These are phyloP conservation scores for Inonotus hispidus DNA, from an alignment of 1,284 basidiomycete genomes.

Conservation along the genomic window DNA sequence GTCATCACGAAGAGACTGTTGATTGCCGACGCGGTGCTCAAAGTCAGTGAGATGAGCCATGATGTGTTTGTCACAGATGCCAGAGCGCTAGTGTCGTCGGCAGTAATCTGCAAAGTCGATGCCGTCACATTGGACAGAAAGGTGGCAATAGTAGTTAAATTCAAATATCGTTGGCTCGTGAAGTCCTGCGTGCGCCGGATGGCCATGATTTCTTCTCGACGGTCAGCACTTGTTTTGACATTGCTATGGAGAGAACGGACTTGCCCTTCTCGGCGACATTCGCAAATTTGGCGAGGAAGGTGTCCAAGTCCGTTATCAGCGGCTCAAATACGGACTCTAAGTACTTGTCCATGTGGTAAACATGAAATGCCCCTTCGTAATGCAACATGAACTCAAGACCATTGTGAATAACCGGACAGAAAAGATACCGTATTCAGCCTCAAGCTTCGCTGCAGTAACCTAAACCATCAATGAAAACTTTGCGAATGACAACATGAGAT, in stretches of 20 bases:
- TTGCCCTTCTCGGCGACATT: constrained; percentile 2
- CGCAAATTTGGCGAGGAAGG: neutral
- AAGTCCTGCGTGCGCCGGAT: neutral
- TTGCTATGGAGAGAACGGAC: neutral
- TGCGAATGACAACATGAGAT: too few species aligned
- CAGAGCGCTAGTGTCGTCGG: neutral
- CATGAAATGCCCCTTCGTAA: neutral
- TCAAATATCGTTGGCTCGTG: neutral
- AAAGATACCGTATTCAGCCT: neutral
- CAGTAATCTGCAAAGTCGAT: constrained; percentile 10
- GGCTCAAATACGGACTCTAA: neutral
- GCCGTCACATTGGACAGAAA: constrained; percentile 11
- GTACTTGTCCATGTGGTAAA: neutral
- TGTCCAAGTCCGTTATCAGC: neutral
- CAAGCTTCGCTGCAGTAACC: neutral
- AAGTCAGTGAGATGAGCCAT: constrained; percentile 6
- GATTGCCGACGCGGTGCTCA: constrained; percentile 5
- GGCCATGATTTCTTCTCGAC: neutral
- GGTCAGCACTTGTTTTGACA: neutral
- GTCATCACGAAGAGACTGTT: constrained; percentile 10
- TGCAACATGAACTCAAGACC: neutral
- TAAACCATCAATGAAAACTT: neutral
- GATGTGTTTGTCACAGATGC: neutral
- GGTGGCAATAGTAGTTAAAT: constrained; percentile 11
- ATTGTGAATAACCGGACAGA: neutral